Percentiles rank a stretch among this genome's conserved stretches.
phyloP scores from a whole-genome alignment of 306 rosid genomes.

The Crotalaria pallida region DNA sequence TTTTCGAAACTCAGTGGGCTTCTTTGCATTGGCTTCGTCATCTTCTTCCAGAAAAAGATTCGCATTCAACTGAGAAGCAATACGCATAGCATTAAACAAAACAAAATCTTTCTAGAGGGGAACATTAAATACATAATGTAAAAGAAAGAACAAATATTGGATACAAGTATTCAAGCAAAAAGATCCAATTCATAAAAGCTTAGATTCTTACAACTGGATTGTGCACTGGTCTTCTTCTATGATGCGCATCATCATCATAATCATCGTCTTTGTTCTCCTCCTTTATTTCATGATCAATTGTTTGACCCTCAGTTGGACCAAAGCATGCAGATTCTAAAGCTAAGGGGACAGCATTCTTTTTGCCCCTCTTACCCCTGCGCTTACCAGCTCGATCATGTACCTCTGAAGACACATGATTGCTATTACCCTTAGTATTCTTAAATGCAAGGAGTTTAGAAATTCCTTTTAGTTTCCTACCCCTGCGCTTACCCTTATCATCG shows the following conservation, averaged over 20 bases:
- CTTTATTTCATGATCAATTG: background rate
- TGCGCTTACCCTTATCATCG: background rate
- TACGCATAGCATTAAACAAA: background rate
- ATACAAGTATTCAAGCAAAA: background rate
- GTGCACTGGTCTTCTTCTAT: background rate
- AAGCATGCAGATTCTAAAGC: too few relatives aligned
- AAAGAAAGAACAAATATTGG: background rate
- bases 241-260: background rate
- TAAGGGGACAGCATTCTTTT: background rate
- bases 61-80: constrained; percentile 20
- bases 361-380: background rate
- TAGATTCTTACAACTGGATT: background rate
- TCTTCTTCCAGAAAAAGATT: background rate
- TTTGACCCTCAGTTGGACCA: background rate
- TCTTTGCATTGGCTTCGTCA: background rate
- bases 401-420: background rate
- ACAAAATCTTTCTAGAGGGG: background rate
- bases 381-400: background rate
- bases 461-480: constrained; percentile 10
- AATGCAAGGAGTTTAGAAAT: background rate
- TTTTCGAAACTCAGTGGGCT: background rate
- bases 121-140: background rate
- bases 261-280: constrained; percentile 10
- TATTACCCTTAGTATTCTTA: background rate
- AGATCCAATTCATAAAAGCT: background rate